Base-by-base conservation (phyloP, 371 early-diverging fungal genomes). In the Zopfochytrium polystomum region DNA sequence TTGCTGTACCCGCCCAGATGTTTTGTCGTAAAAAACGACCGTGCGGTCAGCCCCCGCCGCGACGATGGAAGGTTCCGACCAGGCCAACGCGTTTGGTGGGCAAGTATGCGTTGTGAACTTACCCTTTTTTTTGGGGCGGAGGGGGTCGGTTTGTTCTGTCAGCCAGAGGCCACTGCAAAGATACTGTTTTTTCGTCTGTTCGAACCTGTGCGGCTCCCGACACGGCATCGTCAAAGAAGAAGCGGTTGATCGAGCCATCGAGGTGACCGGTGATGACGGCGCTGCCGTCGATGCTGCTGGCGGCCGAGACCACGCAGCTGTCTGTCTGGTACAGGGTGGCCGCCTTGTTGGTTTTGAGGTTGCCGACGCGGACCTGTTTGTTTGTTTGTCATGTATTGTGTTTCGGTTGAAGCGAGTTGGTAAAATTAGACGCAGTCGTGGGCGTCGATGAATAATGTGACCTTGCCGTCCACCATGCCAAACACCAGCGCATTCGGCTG, bases 311-410 rank as follows among this genome's bases (percentile, higher is more conserved):
- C 3, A 80, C 82, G 52, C 72, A 74, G 42, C 62, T 67, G 13
- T 82, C 82, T 20, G 80, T 78, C 55, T 79, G 78, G 60, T 78
- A 82, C 25, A 82, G 61, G 15, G 81, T 81, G 4, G 83, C 83
- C 13, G 83, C 80, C 56, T 82, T 82, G 71, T 82, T 82, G 55
- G 78, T 72, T 52, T 82, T 82, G 35, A 82, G 60, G 47, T 81
- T 79, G 5, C 83, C 83, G 34, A 81, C 72, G 7, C 80, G 67
- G 33, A 78, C 79, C 78, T 77, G 23, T n/a, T n/a, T n/a, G n/a
- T n/a, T n/a, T n/a, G n/a, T n/a, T n/a, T n/a, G n/a, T n/a, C n/a
- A n/a, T n/a, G n/a, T n/a, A n/a, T n/a, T n/a, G n/a, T n/a, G n/a
- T n/a, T 18, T 1, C 6, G 47, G 7, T 6, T 26, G 30, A 15